Percentiles rank a stretch among this genome's conserved stretches.
These are phyloP conservation scores for Xylariaceae sp. DNA, from an alignment of 2,329 filamentous ascomycete genomes.

Conservation along the genomic window DNA sequence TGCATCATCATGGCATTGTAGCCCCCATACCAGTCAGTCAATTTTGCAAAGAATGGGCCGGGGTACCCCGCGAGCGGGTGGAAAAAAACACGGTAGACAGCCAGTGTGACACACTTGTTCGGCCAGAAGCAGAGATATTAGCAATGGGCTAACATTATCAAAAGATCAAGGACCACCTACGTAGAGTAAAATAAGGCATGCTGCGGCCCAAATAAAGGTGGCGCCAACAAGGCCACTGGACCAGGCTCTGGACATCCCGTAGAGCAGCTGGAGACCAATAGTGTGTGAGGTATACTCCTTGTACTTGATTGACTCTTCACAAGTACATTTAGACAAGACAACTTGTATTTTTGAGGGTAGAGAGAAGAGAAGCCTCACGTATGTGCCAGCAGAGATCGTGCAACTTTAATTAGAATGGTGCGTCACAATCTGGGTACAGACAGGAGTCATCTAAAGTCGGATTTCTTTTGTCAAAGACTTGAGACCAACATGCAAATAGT, in stretches of 20 bases:
- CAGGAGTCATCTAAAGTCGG: too few species aligned
- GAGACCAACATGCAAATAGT: too few species aligned
- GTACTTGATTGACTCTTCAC: too few species aligned
- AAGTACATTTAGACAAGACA: too few species aligned
- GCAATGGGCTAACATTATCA: not conserved
- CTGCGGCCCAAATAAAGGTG: not conserved
- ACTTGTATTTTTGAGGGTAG: too few species aligned
- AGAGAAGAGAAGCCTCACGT: too few species aligned
- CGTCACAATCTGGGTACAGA: too few species aligned
- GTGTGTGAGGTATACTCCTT: too few species aligned
- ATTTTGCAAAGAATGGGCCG: not conserved
- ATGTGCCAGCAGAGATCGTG: too few species aligned
- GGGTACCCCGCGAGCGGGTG: not conserved
- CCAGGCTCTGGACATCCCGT: not conserved
- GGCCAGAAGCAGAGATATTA: not conserved
- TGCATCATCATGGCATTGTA: not conserved
- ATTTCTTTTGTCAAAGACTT: too few species aligned
- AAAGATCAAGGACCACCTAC: not conserved
- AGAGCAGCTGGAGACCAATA: too few species aligned
- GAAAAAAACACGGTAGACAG: not conserved
- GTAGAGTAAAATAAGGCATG: not conserved
- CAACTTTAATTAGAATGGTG: too few species aligned
- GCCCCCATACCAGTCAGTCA: not conserved
- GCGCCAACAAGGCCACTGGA: not conserved
- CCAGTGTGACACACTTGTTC: not conserved